These are phyloP conservation scores for Cornus kousa DNA, from an alignment of 148 eudicot species.

Conservation along the genomic window DNA sequence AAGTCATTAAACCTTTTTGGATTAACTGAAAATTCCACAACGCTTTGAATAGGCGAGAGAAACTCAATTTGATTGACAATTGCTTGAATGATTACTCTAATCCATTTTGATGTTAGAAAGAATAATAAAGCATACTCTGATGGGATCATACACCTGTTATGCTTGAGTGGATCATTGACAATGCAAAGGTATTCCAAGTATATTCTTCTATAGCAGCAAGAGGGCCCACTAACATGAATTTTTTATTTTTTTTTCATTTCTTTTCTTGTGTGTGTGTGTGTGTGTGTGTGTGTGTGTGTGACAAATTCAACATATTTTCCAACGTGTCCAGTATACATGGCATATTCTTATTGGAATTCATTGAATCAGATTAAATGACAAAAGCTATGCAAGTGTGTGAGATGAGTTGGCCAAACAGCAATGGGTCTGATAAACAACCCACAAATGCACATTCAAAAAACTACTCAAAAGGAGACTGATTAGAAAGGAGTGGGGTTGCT, in stretches of 20 bases:
- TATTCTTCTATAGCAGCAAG: too few species aligned
- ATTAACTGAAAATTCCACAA: too few species aligned
- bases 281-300: too few species aligned
- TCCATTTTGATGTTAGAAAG: not conserved
- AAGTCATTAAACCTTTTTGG: too few species aligned
- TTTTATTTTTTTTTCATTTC: too few species aligned
- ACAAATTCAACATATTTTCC: not conserved
- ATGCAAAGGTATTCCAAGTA: too few species aligned
- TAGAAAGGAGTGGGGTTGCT: slow-evolving; percentile 4
- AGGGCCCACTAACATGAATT: too few species aligned
- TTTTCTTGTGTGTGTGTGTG: too few species aligned
- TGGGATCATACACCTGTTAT: too few species aligned
- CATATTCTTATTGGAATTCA: not conserved
- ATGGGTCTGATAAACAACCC: slow-evolving; percentile 13
- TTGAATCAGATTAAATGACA: not conserved
- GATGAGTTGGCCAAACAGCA: slow-evolving; percentile 11
- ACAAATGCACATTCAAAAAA: slow-evolving; percentile 15
- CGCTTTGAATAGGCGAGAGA: not conserved
- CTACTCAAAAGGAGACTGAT: not conserved
- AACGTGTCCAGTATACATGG: not conserved
- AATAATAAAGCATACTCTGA: too few species aligned
- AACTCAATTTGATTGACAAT: not conserved
- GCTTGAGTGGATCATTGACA: too few species aligned
- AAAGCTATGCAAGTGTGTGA: not conserved
- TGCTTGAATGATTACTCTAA: too few species aligned